These are phyloP conservation scores for Sungouiozyma ichnusensis DNA, from an alignment of 805 yeast species.

Conservation along the genomic window DNA sequence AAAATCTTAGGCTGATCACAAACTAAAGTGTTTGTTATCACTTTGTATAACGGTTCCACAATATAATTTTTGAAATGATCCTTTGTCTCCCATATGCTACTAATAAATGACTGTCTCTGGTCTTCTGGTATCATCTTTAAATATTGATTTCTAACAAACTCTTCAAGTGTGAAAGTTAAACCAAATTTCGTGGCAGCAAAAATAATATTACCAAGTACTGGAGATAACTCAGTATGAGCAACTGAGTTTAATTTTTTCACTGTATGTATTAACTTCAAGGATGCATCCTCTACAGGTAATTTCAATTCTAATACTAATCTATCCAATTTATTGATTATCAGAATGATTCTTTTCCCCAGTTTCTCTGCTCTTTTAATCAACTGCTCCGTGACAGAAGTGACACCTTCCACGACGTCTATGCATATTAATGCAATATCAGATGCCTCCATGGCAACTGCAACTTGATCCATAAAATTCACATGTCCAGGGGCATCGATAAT, in stretches of 20 bases:
- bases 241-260: conserved; percentile 59
- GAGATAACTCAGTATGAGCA: conserved; percentile 37
- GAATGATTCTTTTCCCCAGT: conserved; percentile 40
- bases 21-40: conserved; percentile 51
- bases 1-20: neutral
- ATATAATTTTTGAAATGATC: conserved; percentile 55
- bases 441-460: conserved; percentile 43
- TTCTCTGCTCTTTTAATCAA: conserved; percentile 43
- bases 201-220: conserved; percentile 53
- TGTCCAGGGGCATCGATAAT: conserved; percentile 91
- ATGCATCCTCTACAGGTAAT: conserved; percentile 65
- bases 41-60: conserved; percentile 70
- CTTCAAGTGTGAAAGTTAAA: conserved; percentile 53
- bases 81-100: conserved; percentile 52
- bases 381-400: conserved; percentile 46
- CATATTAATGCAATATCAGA: conserved; percentile 61
- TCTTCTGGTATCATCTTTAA: conserved; percentile 27
- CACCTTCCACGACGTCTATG: conserved; percentile 80
- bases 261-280: conserved; percentile 49
- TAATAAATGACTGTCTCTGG: conserved; percentile 34
- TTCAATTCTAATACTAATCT: conserved; percentile 70
- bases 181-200: conserved; percentile 62
- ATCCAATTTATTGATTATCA: conserved; percentile 76
- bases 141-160: conserved; percentile 50
- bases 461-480: conserved; percentile 70